These are phyloP conservation scores for Chlorophyllum brunneum DNA, from an alignment of 768 basidiomycete genomes.

Conservation along the genomic window DNA sequence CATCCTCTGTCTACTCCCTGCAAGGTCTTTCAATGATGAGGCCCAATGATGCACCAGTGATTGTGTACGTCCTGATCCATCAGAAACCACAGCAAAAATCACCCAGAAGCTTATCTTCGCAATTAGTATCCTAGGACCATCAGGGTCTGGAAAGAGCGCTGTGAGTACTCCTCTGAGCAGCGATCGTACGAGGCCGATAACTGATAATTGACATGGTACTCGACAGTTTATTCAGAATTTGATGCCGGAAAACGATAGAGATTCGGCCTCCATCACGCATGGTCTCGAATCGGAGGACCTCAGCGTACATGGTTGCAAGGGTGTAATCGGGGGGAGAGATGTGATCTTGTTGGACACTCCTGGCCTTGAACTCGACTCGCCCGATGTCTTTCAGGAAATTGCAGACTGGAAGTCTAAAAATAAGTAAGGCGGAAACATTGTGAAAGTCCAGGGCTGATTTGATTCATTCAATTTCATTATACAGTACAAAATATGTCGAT, in stretches of 20 bases:
- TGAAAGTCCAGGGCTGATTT: no score
- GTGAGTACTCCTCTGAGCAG: no score
- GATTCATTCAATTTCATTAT: not conserved
- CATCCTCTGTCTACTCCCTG: not conserved
- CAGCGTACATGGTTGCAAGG: not conserved
- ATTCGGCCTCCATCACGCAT: not conserved
- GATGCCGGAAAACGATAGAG: not conserved
- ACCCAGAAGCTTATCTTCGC: no score
- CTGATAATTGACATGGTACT: no score
- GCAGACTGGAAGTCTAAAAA: not conserved
- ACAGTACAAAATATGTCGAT: not conserved
- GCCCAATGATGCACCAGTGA: not conserved
- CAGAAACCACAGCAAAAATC: no score
- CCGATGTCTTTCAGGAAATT: not conserved
- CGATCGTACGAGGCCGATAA: no score
- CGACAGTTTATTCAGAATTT: not conserved
- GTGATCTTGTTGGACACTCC: not conserved
- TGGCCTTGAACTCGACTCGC: not conserved
- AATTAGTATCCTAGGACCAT: not conserved
- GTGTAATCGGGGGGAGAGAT: not conserved
- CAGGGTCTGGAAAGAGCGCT: not conserved
- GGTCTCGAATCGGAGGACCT: not conserved
- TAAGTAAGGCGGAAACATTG: no score
- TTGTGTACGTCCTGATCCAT: not conserved
- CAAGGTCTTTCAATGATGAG: not conserved